phyloP scores from a whole-genome alignment of 2,329 filamentous ascomycete genomes.

The Penicillium sp. region DNA sequence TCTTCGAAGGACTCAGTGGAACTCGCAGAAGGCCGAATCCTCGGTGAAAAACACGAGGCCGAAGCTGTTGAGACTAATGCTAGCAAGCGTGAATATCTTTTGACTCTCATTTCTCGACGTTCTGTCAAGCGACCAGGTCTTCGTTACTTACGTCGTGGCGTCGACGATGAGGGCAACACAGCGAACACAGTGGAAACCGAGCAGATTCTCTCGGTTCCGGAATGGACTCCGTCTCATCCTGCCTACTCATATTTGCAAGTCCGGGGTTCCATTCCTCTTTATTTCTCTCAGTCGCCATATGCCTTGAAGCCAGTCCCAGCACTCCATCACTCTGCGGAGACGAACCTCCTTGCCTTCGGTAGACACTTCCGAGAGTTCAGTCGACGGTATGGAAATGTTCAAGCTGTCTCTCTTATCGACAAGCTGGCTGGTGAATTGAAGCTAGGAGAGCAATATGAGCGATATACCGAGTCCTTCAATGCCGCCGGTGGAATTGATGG shows the following conservation, averaged over 20 bases:
- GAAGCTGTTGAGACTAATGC: slow-evolving; percentile 21
- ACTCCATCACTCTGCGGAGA: slow-evolving; percentile 68
- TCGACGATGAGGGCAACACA: slow-evolving; percentile 78
- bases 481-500: slow-evolving; percentile 48
- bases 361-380: slow-evolving; percentile 66
- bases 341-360: slow-evolving; percentile 68
- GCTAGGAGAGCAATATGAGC: slow-evolving; percentile 69
- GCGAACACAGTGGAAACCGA: slow-evolving; percentile 94
- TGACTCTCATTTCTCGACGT: slow-evolving; percentile 87
- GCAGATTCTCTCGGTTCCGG: slow-evolving; percentile 69
- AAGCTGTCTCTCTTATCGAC: slow-evolving; percentile 77
- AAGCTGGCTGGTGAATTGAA: slow-evolving; percentile 73
- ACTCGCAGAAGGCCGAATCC: slow-evolving; percentile 22
- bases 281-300: slow-evolving; percentile 91
- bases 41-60: slow-evolving; percentile 39
- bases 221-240: slow-evolving; percentile 54
- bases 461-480: slow-evolving; percentile 59
- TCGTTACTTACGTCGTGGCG: slow-evolving; percentile 77
- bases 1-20: slow-evolving; percentile 11
- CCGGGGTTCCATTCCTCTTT: slow-evolving; percentile 83
- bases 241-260: slow-evolving; percentile 79
- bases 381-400: slow-evolving; percentile 63
- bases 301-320: slow-evolving; percentile 80
- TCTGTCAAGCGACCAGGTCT: slow-evolving; percentile 79
- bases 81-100: slow-evolving; percentile 50